phyloP scores from a whole-genome alignment of 2,329 filamentous ascomycete genomes.

The Alternaria panax region DNA sequence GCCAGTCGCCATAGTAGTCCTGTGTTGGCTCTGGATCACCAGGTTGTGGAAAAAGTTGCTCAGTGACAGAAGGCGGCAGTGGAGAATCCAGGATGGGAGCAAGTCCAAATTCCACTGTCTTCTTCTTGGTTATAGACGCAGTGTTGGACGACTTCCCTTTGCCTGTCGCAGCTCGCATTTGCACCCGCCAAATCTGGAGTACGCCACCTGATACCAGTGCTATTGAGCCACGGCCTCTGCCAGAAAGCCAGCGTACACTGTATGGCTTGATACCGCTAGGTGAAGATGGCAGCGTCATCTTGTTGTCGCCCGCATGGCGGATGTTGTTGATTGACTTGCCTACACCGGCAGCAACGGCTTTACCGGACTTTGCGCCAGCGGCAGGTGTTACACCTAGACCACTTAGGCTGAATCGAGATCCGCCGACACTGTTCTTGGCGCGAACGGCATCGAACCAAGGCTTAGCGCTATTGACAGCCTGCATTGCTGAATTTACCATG shows the following conservation, averaged over 20 bases:
- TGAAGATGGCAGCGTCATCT: constrained; percentile 71
- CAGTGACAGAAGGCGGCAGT: constrained; percentile 41
- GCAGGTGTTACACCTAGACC: constrained; percentile 52
- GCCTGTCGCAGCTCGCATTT: constrained; percentile 54
- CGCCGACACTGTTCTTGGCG: constrained; percentile 41
- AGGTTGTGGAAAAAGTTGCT: constrained; percentile 39
- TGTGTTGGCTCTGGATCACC: constrained; percentile 33
- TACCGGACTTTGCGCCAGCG: constrained; percentile 68
- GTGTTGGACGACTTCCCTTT: constrained; percentile 52
- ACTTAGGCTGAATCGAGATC: constrained; percentile 46
- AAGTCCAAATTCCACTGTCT: constrained; percentile 72
- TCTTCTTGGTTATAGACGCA: constrained; percentile 59
- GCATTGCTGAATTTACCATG: constrained; percentile 51
- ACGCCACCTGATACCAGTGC: constrained; percentile 71
- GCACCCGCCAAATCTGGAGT: constrained; percentile 70
- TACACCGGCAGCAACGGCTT: constrained; percentile 75
- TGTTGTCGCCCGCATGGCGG: constrained; percentile 77
- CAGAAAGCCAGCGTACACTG: constrained; percentile 71
- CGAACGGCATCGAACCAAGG: constrained; percentile 49
- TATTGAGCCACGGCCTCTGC: constrained; percentile 68
- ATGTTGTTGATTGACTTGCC: constrained; percentile 76
- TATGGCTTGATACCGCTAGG: constrained; percentile 62
- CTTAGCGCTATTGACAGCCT: constrained; percentile 54
- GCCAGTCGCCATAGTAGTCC: constrained; percentile 46
- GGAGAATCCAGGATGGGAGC: constrained; percentile 67